Evolutionary conservation across 768 basidiomycete genomes (phyloP).

Genomic region (Clathrus columnatus): DNA sequence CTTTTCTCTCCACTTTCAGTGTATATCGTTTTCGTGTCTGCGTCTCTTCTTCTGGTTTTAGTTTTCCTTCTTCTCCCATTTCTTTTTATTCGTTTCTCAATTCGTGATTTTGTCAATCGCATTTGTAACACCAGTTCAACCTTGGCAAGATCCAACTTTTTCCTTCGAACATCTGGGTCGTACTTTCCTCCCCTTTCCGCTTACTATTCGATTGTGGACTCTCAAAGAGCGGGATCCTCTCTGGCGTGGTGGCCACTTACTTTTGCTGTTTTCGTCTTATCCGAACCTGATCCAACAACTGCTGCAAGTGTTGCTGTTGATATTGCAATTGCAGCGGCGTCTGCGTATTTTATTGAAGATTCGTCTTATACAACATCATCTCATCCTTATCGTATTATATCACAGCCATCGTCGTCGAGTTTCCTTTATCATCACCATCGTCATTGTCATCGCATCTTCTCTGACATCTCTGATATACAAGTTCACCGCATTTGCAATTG

Average conservation of each 20-base stretch:
- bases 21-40: not conserved
- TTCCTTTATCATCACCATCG: not conserved
- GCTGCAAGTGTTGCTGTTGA: not conserved
- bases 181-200: not conserved
- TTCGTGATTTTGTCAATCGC: too few relatives aligned
- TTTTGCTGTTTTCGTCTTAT: not conserved
- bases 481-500: not conserved
- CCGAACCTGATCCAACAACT: not conserved
- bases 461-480: not conserved
- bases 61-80: not conserved
- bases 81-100: too few relatives aligned
- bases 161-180: not conserved
- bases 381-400: not conserved
- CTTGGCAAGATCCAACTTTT: not conserved
- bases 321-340: not conserved
- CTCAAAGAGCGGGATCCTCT: not conserved
- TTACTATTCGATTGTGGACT: not conserved
- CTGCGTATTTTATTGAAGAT: not conserved
- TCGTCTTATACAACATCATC: not conserved
- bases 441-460: not conserved
- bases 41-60: not conserved
- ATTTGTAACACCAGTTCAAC: not conserved
- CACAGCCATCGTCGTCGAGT: not conserved
- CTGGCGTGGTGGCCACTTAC: not conserved
- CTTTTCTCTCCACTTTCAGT: not conserved